Evolutionary conservation across 202 grass and related monocot species (phyloP).

Genomic region (Bolboschoenoplectus hybrid): DNA sequence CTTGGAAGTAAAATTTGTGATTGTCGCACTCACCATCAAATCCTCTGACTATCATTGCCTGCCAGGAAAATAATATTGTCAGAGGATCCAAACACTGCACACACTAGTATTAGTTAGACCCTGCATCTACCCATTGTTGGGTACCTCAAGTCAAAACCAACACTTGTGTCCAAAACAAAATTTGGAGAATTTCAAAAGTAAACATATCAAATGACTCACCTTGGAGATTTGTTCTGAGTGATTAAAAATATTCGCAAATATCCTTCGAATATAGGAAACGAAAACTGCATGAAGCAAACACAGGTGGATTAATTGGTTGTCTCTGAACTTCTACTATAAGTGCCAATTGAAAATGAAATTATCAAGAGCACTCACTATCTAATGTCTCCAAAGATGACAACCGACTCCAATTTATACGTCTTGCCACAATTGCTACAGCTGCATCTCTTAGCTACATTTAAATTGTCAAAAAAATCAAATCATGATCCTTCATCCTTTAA

Average conservation of each 20-base stretch:
- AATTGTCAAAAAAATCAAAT: conserved; percentile 32
- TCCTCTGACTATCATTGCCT: conserved; percentile 96
- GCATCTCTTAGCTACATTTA: conserved; percentile 72
- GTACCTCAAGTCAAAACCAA: background rate
- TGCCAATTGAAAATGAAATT: conserved; percentile 19
- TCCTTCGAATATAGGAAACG: conserved; percentile 74
- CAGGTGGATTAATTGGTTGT: background rate
- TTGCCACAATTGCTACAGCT: conserved; percentile 81
- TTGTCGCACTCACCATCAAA: conserved; percentile 73
- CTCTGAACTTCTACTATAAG: conserved; percentile 18
- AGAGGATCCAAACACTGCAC: conserved; percentile 5
- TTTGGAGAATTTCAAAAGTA: conserved; percentile 28
- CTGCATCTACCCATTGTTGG: background rate
- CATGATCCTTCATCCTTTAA: conserved; percentile 29
- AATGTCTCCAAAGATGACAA: conserved; percentile 80
- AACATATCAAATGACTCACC: conserved; percentile 50
- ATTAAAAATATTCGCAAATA: conserved; percentile 98
- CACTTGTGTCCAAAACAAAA: conserved; percentile 7
- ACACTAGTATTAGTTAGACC: background rate
- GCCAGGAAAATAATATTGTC: conserved; percentile 40
- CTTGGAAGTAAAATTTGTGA: conserved; percentile 85
- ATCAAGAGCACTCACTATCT: conserved; percentile 62
- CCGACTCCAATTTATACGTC: conserved; percentile 69
- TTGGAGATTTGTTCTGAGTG: conserved; percentile 95
- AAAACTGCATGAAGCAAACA: conserved; percentile 78